phyloP scores from a whole-genome alignment of 495 filamentous ascomycete species.

The Aspergillus funiculosus region DNA sequence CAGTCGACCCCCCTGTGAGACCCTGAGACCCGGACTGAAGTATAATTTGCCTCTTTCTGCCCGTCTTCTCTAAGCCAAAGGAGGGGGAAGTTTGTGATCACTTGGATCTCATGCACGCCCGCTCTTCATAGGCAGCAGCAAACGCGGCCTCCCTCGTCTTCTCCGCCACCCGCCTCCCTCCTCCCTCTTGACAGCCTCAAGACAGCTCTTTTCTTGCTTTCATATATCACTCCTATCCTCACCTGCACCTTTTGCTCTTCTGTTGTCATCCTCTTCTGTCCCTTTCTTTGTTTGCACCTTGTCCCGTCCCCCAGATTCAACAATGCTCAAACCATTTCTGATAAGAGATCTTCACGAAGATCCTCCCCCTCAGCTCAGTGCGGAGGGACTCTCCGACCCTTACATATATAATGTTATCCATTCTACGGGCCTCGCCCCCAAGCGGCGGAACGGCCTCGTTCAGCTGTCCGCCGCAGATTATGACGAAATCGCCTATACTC shows the following conservation, averaged over 20 bases:
- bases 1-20: constrained; percentile 2
- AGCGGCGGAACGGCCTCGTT: constrained; percentile 25
- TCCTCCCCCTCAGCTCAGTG: constrained; percentile 13
- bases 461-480: constrained; percentile 43
- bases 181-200: constrained; percentile 6
- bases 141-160: constrained; percentile 12
- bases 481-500: constrained; percentile 40
- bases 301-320: constrained; percentile 6
- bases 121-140: constrained; percentile 22
- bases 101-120: too few relatives aligned
- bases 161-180: constrained; percentile 8
- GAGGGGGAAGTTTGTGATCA: constrained; percentile 5
- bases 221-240: constrained; percentile 6
- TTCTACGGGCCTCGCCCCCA: neutral
- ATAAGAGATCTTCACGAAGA: constrained; percentile 34
- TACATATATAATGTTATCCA: neutral
- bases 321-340: constrained; percentile 42
- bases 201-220: constrained; percentile 3
- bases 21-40: neutral
- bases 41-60: constrained; percentile 7
- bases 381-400: constrained; percentile 6
- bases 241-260: neutral
- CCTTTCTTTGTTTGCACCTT: neutral
- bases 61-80: too few relatives aligned
- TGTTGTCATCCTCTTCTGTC: neutral